phyloP scores from a whole-genome alignment of 2,329 filamentous ascomycete species.

The Periglandula ipomoeae region DNA sequence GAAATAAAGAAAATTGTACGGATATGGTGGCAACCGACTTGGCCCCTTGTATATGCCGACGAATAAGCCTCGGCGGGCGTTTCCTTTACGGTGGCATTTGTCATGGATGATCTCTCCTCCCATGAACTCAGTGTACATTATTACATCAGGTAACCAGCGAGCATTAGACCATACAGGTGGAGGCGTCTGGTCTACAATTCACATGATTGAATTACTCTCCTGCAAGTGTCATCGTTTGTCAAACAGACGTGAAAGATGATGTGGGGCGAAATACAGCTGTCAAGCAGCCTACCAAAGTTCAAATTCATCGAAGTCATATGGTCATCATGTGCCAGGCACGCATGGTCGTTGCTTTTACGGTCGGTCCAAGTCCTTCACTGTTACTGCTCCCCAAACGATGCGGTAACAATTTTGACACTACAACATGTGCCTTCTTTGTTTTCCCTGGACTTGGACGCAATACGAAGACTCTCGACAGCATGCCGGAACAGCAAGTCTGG shows the following conservation, averaged over 20 bases:
- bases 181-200: conserved; percentile 26
- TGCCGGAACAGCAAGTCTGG: conserved; percentile 34
- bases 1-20: conserved; percentile 5
- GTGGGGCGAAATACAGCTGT: not conserved
- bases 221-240: not conserved
- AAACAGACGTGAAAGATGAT: not conserved
- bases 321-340: not conserved
- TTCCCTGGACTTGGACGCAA: conserved; percentile 40
- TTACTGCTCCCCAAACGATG: no score
- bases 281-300: no score
- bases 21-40: not conserved
- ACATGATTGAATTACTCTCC: conserved; percentile 9
- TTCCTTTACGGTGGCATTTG: conserved; percentile 7
- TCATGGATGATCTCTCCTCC: conserved; percentile 41
- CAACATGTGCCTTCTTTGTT: conserved; percentile 47
- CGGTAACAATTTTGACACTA: not conserved
- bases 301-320: no score
- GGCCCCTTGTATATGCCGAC: conserved; percentile 22
- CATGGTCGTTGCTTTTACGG: not conserved
- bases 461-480: conserved; percentile 29
- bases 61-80: conserved; percentile 16
- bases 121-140: conserved; percentile 42
- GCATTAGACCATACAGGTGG: conserved; percentile 35
- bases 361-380: not conserved
- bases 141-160: conserved; percentile 34